Percentiles rank a stretch among this genome's conserved stretches.
Evolutionary conservation across 257 asterid genomes (phyloP).

Genomic region (Solanum tarapatanum): DNA sequence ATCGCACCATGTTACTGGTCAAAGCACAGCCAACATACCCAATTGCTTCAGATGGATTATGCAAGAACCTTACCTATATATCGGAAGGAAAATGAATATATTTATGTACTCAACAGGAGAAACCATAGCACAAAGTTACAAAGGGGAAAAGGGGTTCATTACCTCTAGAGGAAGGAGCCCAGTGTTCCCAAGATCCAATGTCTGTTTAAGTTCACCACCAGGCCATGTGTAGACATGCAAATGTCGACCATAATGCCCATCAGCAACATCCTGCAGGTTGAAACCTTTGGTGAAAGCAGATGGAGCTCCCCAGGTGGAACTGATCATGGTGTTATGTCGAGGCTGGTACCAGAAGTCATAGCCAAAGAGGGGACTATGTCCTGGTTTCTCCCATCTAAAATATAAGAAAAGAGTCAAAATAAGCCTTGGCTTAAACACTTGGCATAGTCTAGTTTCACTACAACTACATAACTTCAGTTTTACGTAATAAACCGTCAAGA

Average conservation of each 20-base stretch:
- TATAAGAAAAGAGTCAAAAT: not conserved
- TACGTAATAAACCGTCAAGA: not conserved
- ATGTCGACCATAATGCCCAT: slow-evolving; percentile 86
- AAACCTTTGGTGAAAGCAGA: slow-evolving; percentile 86
- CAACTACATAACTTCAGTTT: not conserved
- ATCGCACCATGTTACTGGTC: slow-evolving; percentile 77
- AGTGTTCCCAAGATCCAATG: slow-evolving; percentile 84
- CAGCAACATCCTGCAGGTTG: slow-evolving; percentile 72
- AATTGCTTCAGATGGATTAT: slow-evolving; percentile 70
- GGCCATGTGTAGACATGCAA: slow-evolving; percentile 96
- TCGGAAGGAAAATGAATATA: not conserved
- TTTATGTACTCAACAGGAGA: not conserved
- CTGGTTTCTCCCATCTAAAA: slow-evolving; percentile 96
- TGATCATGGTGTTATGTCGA: slow-evolving; percentile 93
- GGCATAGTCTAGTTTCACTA: not conserved
- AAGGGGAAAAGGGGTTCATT: not conserved
- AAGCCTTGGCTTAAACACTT: not conserved
- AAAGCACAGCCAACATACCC: slow-evolving; percentile 93
- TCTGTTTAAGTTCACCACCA: slow-evolving; percentile 79
- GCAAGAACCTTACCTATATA: slow-evolving; percentile 71
- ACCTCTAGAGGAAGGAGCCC: slow-evolving; percentile 95
- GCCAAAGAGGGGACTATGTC: slow-evolving; percentile 81
- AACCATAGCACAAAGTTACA: not conserved
- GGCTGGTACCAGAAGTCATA: slow-evolving; percentile 99
- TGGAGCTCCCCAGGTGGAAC: slow-evolving; percentile 97